Evolutionary conservation across 768 basidiomycete genomes (phyloP).

Genomic region (Naematelia encephala): DNA sequence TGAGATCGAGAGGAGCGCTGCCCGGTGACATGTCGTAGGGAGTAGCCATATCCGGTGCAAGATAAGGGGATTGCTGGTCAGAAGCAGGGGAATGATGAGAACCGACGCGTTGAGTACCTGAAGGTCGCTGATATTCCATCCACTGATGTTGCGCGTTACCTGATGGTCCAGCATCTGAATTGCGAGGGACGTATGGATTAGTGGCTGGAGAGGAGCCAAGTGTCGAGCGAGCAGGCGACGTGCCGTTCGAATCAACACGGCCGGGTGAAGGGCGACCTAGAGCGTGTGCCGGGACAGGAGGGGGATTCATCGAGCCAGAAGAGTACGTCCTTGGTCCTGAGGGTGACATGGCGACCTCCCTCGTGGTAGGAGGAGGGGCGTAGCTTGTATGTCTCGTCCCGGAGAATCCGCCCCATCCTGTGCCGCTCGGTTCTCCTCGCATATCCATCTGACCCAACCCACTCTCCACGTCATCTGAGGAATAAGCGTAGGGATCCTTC

Average conservation of each 20-base stretch:
- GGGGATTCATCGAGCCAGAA: constrained; percentile 30
- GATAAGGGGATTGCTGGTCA: constrained; percentile 34
- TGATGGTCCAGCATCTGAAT: constrained; percentile 34
- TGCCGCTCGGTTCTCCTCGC: constrained; percentile 6
- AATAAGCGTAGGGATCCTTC: constrained; percentile 45
- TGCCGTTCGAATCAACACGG: constrained; percentile 12
- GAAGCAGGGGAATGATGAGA: constrained; percentile 30
- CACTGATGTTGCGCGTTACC: constrained; percentile 15
- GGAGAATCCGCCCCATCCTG: constrained; percentile 6
- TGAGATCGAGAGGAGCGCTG: background rate
- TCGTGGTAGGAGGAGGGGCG: background rate
- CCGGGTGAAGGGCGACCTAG: constrained; percentile 13
- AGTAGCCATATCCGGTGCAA: background rate
- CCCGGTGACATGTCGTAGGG: constrained; percentile 1
- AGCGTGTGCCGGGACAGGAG: constrained; percentile 31
- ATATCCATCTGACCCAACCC: constrained; percentile 45
- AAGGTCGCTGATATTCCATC: constrained; percentile 29
- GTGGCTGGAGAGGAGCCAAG: background rate
- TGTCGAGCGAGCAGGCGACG: constrained; percentile 15
- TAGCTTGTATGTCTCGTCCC: constrained; percentile 2
- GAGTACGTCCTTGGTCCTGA: constrained; percentile 1
- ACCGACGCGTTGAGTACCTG: constrained; percentile 21
- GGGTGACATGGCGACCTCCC: constrained; percentile 31
- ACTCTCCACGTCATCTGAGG: constrained; percentile 47
- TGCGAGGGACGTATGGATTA: constrained; percentile 41